Evolutionary conservation across 331 rosid genomes (phyloP).

Genomic region (Malus hybrid): DNA sequence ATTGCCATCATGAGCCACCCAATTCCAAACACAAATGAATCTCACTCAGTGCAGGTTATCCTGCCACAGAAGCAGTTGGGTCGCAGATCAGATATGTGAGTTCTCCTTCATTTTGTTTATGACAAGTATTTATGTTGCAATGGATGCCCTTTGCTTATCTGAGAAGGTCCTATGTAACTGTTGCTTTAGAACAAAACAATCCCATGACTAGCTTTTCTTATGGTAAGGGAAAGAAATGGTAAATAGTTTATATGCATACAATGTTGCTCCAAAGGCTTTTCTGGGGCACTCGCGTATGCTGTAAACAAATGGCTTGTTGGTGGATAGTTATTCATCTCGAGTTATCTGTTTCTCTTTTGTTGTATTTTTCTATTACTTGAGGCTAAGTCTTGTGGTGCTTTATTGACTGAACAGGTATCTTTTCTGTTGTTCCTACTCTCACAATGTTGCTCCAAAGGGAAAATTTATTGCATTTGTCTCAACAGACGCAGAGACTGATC

Average conservation of each 20-base stretch:
- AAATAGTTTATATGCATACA: not conserved
- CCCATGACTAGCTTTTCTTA: not conserved
- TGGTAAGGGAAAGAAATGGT: not conserved
- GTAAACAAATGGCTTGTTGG: not conserved
- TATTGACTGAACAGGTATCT: slow-evolving; percentile 39
- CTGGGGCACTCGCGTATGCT: not conserved
- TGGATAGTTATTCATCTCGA: not conserved
- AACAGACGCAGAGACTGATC: slow-evolving; percentile 52
- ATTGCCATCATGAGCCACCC: slow-evolving; percentile 98
- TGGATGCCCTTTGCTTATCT: not conserved
- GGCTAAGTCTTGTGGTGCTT: not conserved
- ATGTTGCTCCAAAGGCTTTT: too few relatives aligned
- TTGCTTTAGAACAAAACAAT: not conserved
- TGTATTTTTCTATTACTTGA: not conserved
- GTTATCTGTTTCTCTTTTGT: not conserved
- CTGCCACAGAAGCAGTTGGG: slow-evolving; percentile 98
- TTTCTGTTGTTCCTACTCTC: slow-evolving; percentile 59
- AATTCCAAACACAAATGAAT: slow-evolving; percentile 81
- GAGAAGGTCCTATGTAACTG: not conserved
- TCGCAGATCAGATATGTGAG: slow-evolving; percentile 97
- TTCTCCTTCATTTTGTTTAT: slow-evolving; percentile 4
- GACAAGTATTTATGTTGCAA: not conserved
- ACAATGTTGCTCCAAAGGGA: slow-evolving; percentile 62
- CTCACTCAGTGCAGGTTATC: slow-evolving; percentile 89
- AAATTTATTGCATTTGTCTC: slow-evolving; percentile 56